phyloP scores from a whole-genome alignment of 2,329 filamentous ascomycete species.

The Bisporella sp. region DNA sequence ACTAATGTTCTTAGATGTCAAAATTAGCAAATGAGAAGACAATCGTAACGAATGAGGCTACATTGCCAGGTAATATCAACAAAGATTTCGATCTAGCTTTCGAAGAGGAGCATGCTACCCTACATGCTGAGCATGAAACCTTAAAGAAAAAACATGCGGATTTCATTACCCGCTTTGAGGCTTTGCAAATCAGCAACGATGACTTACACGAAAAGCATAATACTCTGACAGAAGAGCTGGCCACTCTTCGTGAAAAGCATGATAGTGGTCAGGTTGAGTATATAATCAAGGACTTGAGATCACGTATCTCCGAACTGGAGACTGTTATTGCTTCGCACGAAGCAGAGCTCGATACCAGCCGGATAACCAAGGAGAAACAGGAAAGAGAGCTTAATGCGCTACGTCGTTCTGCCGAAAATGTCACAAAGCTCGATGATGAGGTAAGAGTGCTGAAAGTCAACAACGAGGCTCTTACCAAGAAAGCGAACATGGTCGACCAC shows the following conservation, averaged over 20 bases:
- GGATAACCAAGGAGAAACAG: constrained; percentile 35
- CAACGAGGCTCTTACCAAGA: constrained; percentile 51
- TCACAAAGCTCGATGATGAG: constrained; percentile 49
- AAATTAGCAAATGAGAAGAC: too few relatives aligned
- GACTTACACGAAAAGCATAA: constrained; percentile 45
- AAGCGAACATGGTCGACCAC: constrained; percentile 55
- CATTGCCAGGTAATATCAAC: constrained; percentile 1
- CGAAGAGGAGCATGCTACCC: constrained; percentile 40
- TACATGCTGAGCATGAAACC: constrained; percentile 42
- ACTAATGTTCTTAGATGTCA: neutral
- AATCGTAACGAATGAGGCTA: constrained; percentile 1
- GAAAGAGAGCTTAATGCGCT: constrained; percentile 42
- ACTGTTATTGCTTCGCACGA: constrained; percentile 66
- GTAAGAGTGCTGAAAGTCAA: constrained; percentile 52
- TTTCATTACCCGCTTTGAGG: constrained; percentile 51
- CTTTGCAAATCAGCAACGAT: constrained; percentile 56
- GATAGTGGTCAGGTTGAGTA: constrained; percentile 44
- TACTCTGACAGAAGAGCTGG: constrained; percentile 45
- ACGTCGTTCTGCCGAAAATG: constrained; percentile 37
- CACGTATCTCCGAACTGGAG: constrained; percentile 58
- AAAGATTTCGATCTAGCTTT: constrained; percentile 28
- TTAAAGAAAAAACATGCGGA: constrained; percentile 52
- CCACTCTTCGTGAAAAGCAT: constrained; percentile 31
- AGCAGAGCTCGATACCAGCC: constrained; percentile 50
- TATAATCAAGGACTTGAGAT: constrained; percentile 45